Evolutionary conservation across 768 basidiomycete species (phyloP).

Genomic region (Mycena polygramma): DNA sequence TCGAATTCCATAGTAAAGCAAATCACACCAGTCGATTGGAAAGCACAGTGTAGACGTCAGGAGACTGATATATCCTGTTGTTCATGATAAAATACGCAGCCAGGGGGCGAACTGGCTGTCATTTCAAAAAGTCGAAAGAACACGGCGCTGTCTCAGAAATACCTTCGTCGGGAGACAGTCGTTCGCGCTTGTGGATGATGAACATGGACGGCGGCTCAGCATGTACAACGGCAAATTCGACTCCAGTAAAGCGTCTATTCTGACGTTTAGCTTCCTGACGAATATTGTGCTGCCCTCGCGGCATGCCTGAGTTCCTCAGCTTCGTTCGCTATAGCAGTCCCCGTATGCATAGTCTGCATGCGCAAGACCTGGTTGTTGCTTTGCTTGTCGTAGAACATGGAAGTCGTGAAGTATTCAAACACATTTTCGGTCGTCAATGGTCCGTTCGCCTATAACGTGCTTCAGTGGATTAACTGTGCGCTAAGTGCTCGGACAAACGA

Average conservation of each 20-base stretch:
- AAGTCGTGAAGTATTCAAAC: conserved; percentile 90
- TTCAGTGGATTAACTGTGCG: background rate
- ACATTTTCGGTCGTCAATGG: conserved; percentile 83
- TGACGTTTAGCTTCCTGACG: conserved; percentile 2
- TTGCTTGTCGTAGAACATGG: conserved; percentile 96
- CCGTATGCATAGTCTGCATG: conserved; percentile 94
- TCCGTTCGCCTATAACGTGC: conserved; percentile 71
- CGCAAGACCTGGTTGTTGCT: conserved; percentile 93
- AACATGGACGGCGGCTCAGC: conserved; percentile 85
- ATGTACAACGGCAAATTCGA: conserved; percentile 90
- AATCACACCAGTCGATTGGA: conserved; percentile 84
- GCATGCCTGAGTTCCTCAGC: conserved; percentile 87
- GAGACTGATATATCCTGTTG: conserved; percentile 90
- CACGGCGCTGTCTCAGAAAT: conserved; percentile 38
- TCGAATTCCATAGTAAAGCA: conserved; percentile 4
- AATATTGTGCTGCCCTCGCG: conserved; percentile 5
- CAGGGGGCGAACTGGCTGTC: conserved; percentile 72
- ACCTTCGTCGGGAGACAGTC: conserved; percentile 89
- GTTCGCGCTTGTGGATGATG: conserved; percentile 90
- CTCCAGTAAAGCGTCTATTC: conserved; percentile 84
- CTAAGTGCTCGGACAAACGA: background rate
- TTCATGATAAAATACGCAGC: conserved; percentile 91
- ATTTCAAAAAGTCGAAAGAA: conserved; percentile 30
- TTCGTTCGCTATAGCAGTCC: conserved; percentile 81
- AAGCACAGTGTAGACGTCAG: conserved; percentile 85